phyloP scores from a whole-genome alignment of 164 flowering plant species.

The Piper longum region DNA sequence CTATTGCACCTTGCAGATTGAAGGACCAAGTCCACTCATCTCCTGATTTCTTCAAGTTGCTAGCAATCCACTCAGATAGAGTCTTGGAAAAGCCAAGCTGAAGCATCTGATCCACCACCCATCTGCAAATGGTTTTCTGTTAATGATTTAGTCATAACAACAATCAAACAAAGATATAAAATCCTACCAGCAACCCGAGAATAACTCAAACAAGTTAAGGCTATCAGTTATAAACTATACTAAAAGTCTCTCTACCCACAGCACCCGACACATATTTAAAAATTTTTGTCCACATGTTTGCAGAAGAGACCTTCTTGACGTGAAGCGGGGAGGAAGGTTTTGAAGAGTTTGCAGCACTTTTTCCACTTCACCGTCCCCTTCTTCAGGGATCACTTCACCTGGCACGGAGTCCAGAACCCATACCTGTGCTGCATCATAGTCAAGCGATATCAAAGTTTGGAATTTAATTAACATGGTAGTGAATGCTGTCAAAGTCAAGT shows the following conservation, averaged over 20 bases:
- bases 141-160: too few species aligned
- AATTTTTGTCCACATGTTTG: neutral
- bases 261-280: neutral
- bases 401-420: constrained; percentile 93
- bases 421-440: constrained; percentile 68
- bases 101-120: constrained; percentile 86
- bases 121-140: constrained; percentile 14
- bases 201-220: too few species aligned
- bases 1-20: constrained; percentile 71
- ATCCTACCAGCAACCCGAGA: too few species aligned
- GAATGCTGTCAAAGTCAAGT: neutral
- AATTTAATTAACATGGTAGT: neutral
- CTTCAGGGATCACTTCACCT: constrained; percentile 51
- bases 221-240: too few species aligned
- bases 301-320: constrained; percentile 48
- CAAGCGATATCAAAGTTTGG: neutral
- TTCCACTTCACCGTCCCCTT: constrained; percentile 70
- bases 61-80: constrained; percentile 79
- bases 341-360: constrained; percentile 70
- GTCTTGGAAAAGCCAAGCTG: constrained; percentile 76
- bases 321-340: constrained; percentile 52
- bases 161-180: too few species aligned
- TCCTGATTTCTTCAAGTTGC: constrained; percentile 68
- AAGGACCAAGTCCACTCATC: constrained; percentile 68
- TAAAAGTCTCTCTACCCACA: neutral